Conservation (phyloP, 1,284 basidiomycete species). For the Puccinia horiana region DNA sequence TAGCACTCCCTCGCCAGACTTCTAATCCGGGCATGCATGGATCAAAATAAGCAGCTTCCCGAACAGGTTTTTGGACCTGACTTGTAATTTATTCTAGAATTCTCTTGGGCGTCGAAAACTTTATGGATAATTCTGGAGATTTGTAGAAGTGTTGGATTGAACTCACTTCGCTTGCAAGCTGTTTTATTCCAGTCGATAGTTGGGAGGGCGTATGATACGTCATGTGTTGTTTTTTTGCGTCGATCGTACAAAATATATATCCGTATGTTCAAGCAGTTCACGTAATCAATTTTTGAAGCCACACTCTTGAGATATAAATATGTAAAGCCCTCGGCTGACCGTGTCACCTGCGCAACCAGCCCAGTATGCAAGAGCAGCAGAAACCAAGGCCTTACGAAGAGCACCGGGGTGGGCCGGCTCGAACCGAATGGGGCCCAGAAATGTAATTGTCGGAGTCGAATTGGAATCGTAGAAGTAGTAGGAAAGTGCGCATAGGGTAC, state of each 20-base stretch:
- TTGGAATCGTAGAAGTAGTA: not conserved
- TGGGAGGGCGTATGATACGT: not conserved
- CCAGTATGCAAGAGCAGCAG: conserved; percentile 37
- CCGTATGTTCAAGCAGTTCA: not conserved
- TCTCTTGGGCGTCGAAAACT: not conserved
- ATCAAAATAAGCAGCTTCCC: not conserved
- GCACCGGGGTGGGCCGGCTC: not conserved
- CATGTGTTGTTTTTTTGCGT: too few species aligned
- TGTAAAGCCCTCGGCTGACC: not conserved
- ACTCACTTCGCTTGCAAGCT: conserved; percentile 43
- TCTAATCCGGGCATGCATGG: not conserved
- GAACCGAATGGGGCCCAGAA: not conserved
- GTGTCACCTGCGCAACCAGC: conserved; percentile 41
- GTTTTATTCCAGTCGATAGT: not conserved
- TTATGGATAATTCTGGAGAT: not conserved
- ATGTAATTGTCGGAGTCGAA: not conserved
- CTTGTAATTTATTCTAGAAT: too few species aligned
- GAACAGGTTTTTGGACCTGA: too few species aligned
- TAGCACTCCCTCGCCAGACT: not conserved
- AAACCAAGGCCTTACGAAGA: not conserved
- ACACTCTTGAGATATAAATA: not conserved
- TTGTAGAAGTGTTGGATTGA: not conserved
- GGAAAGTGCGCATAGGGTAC: conserved; percentile 27
- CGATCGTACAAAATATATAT: not conserved
- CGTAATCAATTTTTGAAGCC: not conserved